Evolutionary conservation across 2,329 filamentous ascomycete species (phyloP), one percentile per base, ranked within the genome.

Genomic region (Botrytis aclada): DNA sequence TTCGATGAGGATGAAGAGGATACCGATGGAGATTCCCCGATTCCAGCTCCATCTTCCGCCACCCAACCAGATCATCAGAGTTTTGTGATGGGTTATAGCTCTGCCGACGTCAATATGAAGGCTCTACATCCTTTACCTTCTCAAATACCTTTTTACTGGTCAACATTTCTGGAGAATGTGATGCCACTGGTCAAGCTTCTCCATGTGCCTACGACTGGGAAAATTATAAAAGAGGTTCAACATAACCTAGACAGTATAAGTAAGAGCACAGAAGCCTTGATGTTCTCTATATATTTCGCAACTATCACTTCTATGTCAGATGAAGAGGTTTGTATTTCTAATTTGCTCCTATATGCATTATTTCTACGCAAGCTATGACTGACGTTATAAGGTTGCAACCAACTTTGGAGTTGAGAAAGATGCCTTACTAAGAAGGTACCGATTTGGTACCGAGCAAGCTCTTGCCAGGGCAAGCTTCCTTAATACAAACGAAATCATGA

Each of bases 31-130:
- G 77, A 79, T 69, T 51, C 71, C 3, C 79, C 79, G 12, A 69
- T 77, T 62, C 32, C 70, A 14, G 74, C 77, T 34, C 84, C 84
- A 22, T 84, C 86, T 69, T 83, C 86, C 3, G 84, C 87, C 2
- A 89, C 89, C 4, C 89, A 92, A 34, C 87, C 32, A n/a, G 87
- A 89, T 74, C 90, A 93, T 75, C 91, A 94, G 71, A 87, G 88
- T 37, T 95, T 93, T 80, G 85, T 94, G 39, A 87, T 94, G 75
- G 91, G 92, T 12, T 93, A 92, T 80, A 89, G 88, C 74, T 93
- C 92, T 1, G 86, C 87, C n/a, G 88, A 88, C 75, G 89, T 93
- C 39, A 88, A 94, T 76, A 83, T 94, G 75, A 82, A 86, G 29
- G 84, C 85, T 60, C 83, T 92, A 22, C 92, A 93, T 77, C 92